A percentile compares a stretch with the other conserved stretches of the same genome.
Conservation (phyloP, 371 early-diverging fungal genomes). For the Lichtheimia ornata region DNA sequence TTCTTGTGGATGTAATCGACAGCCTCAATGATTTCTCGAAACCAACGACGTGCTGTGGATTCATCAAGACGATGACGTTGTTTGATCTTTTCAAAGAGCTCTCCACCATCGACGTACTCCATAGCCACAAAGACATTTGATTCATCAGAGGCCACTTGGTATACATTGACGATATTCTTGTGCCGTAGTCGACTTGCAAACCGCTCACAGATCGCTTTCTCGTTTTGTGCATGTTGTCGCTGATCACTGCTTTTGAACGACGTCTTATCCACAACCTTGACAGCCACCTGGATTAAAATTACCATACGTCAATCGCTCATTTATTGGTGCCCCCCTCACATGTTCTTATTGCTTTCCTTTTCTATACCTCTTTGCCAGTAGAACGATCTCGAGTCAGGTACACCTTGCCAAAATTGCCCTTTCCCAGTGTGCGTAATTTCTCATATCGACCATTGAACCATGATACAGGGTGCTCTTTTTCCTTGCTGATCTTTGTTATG, state of each 20-base stretch:
- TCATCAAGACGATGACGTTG: constrained; percentile 86
- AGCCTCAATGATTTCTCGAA: constrained; percentile 94
- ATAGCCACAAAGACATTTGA: constrained; percentile 89
- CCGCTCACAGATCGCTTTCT: constrained; percentile 66
- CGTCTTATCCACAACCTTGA: constrained; percentile 63
- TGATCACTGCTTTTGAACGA: constrained; percentile 56
- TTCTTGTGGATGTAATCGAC: constrained; percentile 93
- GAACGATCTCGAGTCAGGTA: constrained; percentile 66
- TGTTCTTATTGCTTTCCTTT: neutral
- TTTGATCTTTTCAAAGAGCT: constrained; percentile 93
- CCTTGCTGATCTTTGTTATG: neutral
- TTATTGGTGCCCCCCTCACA: too few species aligned
- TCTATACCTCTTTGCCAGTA: constrained; percentile 63
- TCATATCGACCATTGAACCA: constrained; percentile 29
- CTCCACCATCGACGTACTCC: constrained; percentile 96
- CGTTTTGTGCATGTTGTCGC: constrained; percentile 55
- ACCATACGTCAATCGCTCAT: neutral
- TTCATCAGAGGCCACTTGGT: constrained; percentile 84
- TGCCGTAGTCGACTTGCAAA: constrained; percentile 71
- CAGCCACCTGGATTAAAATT: constrained; percentile 48
- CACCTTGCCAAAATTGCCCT: constrained; percentile 87
- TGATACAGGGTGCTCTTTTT: neutral
- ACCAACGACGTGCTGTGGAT: constrained; percentile 83
- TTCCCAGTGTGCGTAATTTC: constrained; percentile 65
- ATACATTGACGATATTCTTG: constrained; percentile 84